phyloP scores from a whole-genome alignment of 352 stramenopile species.

The Phytopythium mirpurense region DNA sequence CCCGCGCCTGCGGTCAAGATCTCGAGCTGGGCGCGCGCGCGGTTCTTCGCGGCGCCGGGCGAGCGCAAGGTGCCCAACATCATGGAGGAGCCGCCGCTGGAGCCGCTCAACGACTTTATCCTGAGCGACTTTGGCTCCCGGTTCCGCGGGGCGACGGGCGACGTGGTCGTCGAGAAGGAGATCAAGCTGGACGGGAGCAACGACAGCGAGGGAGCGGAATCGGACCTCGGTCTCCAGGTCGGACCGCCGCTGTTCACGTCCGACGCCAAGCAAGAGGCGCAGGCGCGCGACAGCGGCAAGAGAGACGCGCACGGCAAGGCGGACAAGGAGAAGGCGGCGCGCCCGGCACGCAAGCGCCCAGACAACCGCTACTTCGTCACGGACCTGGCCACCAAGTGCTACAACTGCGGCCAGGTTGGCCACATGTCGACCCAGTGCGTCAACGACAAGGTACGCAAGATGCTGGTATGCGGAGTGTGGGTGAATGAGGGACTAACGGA shows the following conservation, averaged over 20 bases:
- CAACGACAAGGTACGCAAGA: slow-evolving; percentile 41
- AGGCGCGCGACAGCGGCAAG: slow-evolving; percentile 12
- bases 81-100: slow-evolving; percentile 56
- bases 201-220: slow-evolving; percentile 16
- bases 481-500: neutral
- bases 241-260: slow-evolving; percentile 44
- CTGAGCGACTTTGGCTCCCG: slow-evolving; percentile 75
- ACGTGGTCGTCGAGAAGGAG: slow-evolving; percentile 46
- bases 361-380: slow-evolving; percentile 82
- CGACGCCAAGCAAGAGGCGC: slow-evolving; percentile 7
- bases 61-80: slow-evolving; percentile 39
- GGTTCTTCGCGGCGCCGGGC: slow-evolving; percentile 58
- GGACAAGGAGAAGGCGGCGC: slow-evolving; percentile 10
- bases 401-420: slow-evolving; percentile 74
- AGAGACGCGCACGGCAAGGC: slow-evolving; percentile 22
- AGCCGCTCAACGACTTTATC: slow-evolving; percentile 84
- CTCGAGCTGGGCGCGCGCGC: slow-evolving; percentile 64
- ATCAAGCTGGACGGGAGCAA: slow-evolving; percentile 18
- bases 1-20: slow-evolving; percentile 27
- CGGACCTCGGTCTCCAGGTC: slow-evolving; percentile 29
- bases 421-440: slow-evolving; percentile 74
- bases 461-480: neutral
- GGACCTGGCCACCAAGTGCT: slow-evolving; percentile 81
- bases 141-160: slow-evolving; percentile 44
- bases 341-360: slow-evolving; percentile 27